Base-by-base conservation (phyloP, 2,329 filamentous ascomycete species). In the Microsporum canis region DNA sequence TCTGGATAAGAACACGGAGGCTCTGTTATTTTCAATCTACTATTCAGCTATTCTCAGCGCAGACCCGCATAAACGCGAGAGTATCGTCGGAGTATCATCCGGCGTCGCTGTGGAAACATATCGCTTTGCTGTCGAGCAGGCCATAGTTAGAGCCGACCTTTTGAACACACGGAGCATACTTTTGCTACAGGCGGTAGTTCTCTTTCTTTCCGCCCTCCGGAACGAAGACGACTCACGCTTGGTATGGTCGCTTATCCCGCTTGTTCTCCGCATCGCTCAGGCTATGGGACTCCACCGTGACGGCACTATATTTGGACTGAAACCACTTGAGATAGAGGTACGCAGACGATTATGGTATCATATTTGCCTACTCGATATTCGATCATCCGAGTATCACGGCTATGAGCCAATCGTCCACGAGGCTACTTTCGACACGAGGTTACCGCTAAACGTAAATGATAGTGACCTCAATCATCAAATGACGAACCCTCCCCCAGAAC, bases 241-340 rank as follows among this genome's bases (percentile, higher is more conserved):
- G 8, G 43, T 58, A 0, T 61, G 58, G 58, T 23, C 59, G 49
- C 69, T 84, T n/a, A 75, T 88, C 65, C 85, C 84, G 1, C 78
- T 88, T 38, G 84, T 84, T 0, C 80, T 88, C 29, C 84, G 86
- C 59, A 82, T 88, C 58, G 86, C 83, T 8, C 83, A 87, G 67
- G 80, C 85, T 3, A 81, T 89, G 73, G 85, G 85, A 2, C 77
- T 89, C n/a, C 84, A 89, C 64, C 80, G 78, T 45, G 86, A 89
- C 68, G 78, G 81, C 1, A 75, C 75, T 1, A 77, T 82, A 66
- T 70, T 64, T 66, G 73, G 69, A 67, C 70, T 65, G 39, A 64
- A 68, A 72, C 2, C 80, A 77, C 34, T 88, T 60, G 86, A 89
- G 67, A 80, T 83, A 3, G 87, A 89, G 72, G 81, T 88, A 71